Conservation (phyloP, 176 grass and related monocot genomes). For the Aegilops umbellulata region DNA sequence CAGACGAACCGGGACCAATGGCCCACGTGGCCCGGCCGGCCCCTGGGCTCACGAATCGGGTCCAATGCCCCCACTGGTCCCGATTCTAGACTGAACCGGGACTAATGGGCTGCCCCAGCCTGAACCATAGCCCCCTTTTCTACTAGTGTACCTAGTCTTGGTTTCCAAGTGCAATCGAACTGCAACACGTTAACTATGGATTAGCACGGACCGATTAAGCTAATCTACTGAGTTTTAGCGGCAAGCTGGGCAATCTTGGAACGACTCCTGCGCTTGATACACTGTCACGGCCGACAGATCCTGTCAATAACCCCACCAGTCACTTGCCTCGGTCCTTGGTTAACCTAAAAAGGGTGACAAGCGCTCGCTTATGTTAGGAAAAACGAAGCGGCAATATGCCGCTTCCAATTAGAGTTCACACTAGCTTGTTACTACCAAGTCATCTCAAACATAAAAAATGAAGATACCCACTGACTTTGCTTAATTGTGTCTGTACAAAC, state of each 20-base stretch:
- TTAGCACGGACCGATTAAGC: not conserved
- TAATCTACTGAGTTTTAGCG: not conserved
- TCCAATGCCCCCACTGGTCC: too few species aligned
- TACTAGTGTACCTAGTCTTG: not conserved
- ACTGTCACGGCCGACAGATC: not conserved
- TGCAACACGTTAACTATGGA: not conserved
- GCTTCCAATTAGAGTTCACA: not conserved
- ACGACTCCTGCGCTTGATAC: not conserved
- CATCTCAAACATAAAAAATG: constrained; percentile 2
- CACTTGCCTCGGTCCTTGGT: not conserved
- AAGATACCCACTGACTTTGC: not conserved
- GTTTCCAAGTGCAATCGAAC: not conserved
- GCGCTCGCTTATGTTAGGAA: not conserved
- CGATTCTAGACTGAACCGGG: too few species aligned
- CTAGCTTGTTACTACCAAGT: not conserved
- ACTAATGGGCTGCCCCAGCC: too few species aligned
- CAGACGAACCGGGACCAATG: too few species aligned
- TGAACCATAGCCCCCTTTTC: too few species aligned
- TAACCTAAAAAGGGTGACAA: not conserved
- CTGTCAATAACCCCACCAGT: not conserved
- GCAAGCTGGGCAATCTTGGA: not conserved
- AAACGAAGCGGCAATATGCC: not conserved
- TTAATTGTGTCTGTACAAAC: not conserved
- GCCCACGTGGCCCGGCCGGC: too few species aligned
- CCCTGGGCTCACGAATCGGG: too few species aligned